Evolutionary conservation across 2,329 filamentous ascomycete species (phyloP).

Genomic region (Aspergillus costaricaensis): DNA sequence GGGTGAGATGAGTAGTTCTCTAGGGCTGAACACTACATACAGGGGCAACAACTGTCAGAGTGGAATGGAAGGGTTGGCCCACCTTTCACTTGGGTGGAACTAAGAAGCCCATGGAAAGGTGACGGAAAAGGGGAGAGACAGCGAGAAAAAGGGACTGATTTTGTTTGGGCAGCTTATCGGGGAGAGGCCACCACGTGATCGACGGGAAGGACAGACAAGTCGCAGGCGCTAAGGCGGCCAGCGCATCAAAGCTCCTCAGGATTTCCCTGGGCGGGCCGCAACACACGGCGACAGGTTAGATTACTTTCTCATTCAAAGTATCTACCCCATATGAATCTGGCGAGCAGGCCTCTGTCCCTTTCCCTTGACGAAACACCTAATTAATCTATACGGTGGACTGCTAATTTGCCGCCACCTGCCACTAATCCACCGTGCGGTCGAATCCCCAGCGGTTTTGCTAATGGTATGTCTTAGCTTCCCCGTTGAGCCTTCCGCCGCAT

Average conservation of each 20-base stretch:
- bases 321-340: not conserved
- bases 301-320: no score
- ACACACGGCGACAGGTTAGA: conserved; percentile 7
- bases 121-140: conserved; percentile 37
- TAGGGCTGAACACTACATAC: no score
- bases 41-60: no score
- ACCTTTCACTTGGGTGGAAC: no score
- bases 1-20: no score
- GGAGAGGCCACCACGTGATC: conserved; percentile 21
- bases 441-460: conserved; percentile 1
- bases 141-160: not conserved
- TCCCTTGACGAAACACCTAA: conserved; percentile 7
- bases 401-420: conserved; percentile 2
- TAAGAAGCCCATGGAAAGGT: not conserved
- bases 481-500: conserved; percentile 15
- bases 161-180: conserved; percentile 16
- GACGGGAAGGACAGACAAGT: conserved; percentile 1
- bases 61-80: not conserved
- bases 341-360: not conserved
- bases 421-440: conserved; percentile 5
- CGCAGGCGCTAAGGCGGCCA: conserved; percentile 20
- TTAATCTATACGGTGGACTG: conserved; percentile 6
- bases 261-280: conserved; percentile 20
- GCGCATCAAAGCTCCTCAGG: conserved; percentile 21
- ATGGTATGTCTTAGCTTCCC: conserved; percentile 14